Evolutionary conservation across 345 rosid species (phyloP).

Genomic region (Eucalyptus cloeziana): DNA sequence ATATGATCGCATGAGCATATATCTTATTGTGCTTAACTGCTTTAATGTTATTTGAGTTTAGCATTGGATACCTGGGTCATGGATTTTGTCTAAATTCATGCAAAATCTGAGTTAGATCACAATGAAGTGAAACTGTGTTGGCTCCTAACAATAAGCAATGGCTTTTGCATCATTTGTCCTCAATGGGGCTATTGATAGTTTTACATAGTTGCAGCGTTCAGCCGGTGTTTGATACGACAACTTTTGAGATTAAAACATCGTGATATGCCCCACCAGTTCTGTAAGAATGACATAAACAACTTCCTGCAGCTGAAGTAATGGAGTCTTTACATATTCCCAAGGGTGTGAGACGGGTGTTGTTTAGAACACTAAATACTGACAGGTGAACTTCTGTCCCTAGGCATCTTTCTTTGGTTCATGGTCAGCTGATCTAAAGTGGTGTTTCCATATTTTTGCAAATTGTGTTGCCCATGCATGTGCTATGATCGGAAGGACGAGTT

Average conservation of each 20-base stretch:
- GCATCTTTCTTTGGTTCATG: background rate
- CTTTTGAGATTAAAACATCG: background rate
- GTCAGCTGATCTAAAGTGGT: background rate
- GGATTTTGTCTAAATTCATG: background rate
- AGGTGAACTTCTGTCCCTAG: conserved; percentile 17
- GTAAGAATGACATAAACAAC: background rate
- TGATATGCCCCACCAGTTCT: background rate
- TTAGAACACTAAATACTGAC: conserved; percentile 80
- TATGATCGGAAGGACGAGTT: background rate
- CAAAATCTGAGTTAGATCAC: background rate
- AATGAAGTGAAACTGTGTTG: background rate
- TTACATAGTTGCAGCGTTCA: background rate
- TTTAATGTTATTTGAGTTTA: background rate
- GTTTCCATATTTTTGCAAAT: background rate
- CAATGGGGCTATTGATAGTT: background rate
- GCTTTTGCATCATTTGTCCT: background rate
- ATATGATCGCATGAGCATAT: background rate
- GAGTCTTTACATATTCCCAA: conserved; percentile 64
- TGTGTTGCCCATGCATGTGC: background rate
- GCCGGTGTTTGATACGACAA: background rate
- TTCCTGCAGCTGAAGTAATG: conserved; percentile 65
- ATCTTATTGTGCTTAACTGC: background rate
- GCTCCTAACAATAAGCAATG: background rate
- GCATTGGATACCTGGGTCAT: background rate
- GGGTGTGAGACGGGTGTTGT: conserved; percentile 78